Conservation (phyloP, 805 yeast genomes). For the Pichia nanzhaoensis region DNA sequence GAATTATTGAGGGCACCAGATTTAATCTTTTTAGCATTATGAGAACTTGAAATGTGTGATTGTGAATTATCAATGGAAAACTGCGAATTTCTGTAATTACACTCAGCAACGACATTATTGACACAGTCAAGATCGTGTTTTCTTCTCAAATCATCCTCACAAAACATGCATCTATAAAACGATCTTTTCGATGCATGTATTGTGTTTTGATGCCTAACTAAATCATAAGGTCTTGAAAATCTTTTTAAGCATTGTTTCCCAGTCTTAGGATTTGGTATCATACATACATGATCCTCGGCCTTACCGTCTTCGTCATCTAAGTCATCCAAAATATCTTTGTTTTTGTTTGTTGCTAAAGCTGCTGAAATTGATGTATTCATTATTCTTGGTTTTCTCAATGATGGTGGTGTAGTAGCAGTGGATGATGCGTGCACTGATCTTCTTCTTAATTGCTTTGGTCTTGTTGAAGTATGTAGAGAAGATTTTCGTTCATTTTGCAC, state of each 20-base stretch:
- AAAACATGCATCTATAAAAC: conserved; percentile 77
- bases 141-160: conserved; percentile 62
- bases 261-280: conserved; percentile 51
- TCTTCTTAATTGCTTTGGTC: conserved; percentile 11
- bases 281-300: conserved; percentile 46
- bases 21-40: conserved; percentile 34
- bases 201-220: conserved; percentile 93
- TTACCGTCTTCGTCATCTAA: conserved; percentile 5
- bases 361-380: neutral
- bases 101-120: conserved; percentile 35
- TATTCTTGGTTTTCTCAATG: conserved; percentile 8
- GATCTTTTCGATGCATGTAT: conserved; percentile 87
- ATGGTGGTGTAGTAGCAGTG: neutral
- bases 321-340: neutral
- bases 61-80: conserved; percentile 27
- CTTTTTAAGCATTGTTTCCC: conserved; percentile 64
- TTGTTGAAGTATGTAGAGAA: conserved; percentile 17
- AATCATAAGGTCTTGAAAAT: conserved; percentile 91
- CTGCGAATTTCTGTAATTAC: conserved; percentile 23
- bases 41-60: conserved; percentile 27
- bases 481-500: conserved; percentile 15
- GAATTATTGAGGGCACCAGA: conserved; percentile 21
- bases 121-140: conserved; percentile 36
- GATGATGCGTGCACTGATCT: neutral
- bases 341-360: neutral